Evolutionary conservation across 139 green algal species (phyloP).

Genomic region (Pleodorina starrii): DNA sequence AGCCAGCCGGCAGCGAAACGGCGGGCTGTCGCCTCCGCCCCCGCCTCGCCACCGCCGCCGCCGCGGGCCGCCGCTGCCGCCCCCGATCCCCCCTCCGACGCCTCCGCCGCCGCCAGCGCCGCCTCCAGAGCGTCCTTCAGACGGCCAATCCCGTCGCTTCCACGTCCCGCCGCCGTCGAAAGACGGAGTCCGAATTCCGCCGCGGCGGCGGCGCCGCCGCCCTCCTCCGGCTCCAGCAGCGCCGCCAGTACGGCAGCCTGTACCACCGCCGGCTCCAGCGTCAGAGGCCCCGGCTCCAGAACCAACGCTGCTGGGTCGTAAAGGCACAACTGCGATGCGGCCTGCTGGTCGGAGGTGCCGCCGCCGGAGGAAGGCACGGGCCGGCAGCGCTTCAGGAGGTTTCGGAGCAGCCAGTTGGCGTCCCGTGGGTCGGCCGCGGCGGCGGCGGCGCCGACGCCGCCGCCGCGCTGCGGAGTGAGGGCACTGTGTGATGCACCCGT

Average conservation of each 20-base stretch:
- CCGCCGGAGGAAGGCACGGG: background rate
- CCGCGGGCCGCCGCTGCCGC: background rate
- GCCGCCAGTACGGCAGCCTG: background rate
- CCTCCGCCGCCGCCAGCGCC: background rate
- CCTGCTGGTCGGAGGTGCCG: background rate
- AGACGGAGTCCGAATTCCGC: background rate
- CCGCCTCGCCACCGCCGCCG: background rate
- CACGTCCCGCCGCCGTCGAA: background rate
- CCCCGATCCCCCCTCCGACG: background rate
- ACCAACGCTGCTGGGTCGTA: background rate
- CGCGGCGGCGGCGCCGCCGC: background rate
- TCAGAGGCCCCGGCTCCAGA: slow-evolving; percentile 19
- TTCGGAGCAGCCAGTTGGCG: slow-evolving; percentile 10
- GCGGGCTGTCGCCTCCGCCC: background rate
- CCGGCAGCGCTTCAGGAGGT: slow-evolving; percentile 31
- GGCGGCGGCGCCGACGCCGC: background rate
- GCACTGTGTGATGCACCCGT: background rate
- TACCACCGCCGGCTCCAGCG: background rate
- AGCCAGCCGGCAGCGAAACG: background rate
- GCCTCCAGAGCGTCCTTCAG: background rate
- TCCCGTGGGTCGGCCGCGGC: background rate
- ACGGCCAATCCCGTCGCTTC: background rate
- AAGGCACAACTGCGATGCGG: background rate
- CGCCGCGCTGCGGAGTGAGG: background rate
- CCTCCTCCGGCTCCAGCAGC: background rate